Evolutionary conservation across 2,329 filamentous ascomycete genomes (phyloP).

Genomic region (Ascochyta rabiei): DNA sequence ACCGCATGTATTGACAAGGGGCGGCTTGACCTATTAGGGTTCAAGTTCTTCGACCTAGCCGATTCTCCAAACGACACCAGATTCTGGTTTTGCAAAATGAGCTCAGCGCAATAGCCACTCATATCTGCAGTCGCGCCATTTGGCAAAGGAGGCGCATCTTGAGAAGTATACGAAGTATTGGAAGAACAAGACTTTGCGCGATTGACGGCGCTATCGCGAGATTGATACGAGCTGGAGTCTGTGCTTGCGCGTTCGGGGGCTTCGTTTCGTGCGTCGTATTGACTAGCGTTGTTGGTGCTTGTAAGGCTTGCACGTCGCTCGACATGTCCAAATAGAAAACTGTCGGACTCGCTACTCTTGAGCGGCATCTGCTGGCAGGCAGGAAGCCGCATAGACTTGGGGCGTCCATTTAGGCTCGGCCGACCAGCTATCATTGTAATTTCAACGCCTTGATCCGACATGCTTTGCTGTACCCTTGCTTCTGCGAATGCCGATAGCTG

Average conservation of each 20-base stretch:
- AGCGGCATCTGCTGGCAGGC: slow-evolving; percentile 26
- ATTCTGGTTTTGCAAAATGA: slow-evolving; percentile 11
- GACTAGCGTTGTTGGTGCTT: not conserved
- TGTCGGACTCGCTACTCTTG: slow-evolving; percentile 19
- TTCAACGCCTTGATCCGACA: slow-evolving; percentile 10
- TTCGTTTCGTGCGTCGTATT: slow-evolving; percentile 6
- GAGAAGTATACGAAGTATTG: slow-evolving; percentile 14
- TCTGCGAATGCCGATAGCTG: slow-evolving; percentile 23
- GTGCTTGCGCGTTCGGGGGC: slow-evolving; percentile 18
- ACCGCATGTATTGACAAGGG: slow-evolving; percentile 1
- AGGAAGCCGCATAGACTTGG: slow-evolving; percentile 12
- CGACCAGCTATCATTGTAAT: slow-evolving; percentile 16
- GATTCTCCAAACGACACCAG: slow-evolving; percentile 13
- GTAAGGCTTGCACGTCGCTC: slow-evolving; percentile 16
- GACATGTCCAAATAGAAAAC: slow-evolving; percentile 1
- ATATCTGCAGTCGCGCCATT: not conserved
- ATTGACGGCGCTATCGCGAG: slow-evolving; percentile 17
- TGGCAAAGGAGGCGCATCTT: slow-evolving; percentile 14
- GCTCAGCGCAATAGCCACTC: slow-evolving; percentile 10
- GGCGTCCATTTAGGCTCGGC: slow-evolving; percentile 3
- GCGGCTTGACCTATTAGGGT: slow-evolving; percentile 4
- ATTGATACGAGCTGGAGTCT: slow-evolving; percentile 19
- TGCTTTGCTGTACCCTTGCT: slow-evolving; percentile 18
- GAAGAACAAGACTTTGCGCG: slow-evolving; percentile 22
- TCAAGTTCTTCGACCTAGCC: slow-evolving; percentile 9